Base-by-base conservation (phyloP, 129 eudicot species). In the Arctium lappa region DNA sequence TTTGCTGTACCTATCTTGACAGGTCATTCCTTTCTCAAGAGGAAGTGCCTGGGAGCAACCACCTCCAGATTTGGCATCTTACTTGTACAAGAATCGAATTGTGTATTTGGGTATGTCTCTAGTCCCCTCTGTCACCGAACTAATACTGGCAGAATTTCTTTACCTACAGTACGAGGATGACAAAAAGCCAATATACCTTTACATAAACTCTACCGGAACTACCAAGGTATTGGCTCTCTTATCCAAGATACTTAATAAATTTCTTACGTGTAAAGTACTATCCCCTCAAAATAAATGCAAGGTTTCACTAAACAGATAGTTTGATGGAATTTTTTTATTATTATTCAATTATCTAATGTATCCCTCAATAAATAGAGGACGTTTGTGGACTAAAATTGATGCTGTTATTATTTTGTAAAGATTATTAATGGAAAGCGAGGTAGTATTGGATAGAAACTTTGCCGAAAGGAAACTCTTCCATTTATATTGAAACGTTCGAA, bases 21-120 rank as follows among this genome's bases (percentile, higher is more conserved):
- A 96, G 99, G 99, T 91, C n/a, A 96, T 93, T 76, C 98, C 99
- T 33, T 93, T 89, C 56, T 83, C 89, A 77, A 85, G 91, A 85
- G 97, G 94, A 86, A 87, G 87, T 84, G 91, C 91, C 6, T 89
- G 92, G 95, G 94, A 93, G 82, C 92, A 90, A 78, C 98, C 98
- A 75, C 98, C 99, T 34, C 99, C 99, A 40, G 98, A 96, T 90
- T 83, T 96, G 75, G 95, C 98, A 42, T 93, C 99, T 2, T 91
- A 89, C 79, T 79, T 93, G 77, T 90, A 79, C 82, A 88, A 91
- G 81, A 84, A 93, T 42, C 90, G 99, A 46, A 93, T 96, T 81
- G 96, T 96, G 77, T 96, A 91, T 82, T 83, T 96, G 93, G 98
- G 97, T 77, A 90, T 90, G 99, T 81, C 92, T 81, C 83, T 96